phyloP scores from a whole-genome alignment of 2,329 filamentous ascomycete species.

The Cordyceps cicadae region DNA sequence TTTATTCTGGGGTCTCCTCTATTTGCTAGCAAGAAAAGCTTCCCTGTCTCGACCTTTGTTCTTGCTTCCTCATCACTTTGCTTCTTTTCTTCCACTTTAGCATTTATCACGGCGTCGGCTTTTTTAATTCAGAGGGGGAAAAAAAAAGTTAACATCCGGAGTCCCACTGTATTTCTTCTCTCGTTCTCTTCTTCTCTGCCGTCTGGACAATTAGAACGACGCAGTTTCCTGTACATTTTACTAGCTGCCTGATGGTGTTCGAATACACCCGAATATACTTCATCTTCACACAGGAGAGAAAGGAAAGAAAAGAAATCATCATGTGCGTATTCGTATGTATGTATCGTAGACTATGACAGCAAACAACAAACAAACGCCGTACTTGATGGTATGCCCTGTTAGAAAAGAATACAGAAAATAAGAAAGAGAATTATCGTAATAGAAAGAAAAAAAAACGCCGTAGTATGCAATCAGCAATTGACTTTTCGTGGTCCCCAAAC shows the following conservation, averaged over 20 bases:
- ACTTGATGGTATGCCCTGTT: background rate
- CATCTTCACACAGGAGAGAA: background rate
- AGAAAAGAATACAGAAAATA: background rate
- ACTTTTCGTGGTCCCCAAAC: background rate
- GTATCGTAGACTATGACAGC: background rate
- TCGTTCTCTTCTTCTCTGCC: background rate
- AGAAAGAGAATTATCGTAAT: background rate
- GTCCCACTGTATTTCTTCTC: background rate
- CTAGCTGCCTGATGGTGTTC: background rate
- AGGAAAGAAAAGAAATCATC: background rate
- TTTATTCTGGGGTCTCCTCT: background rate
- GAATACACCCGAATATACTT: background rate
- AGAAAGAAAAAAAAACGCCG: background rate
- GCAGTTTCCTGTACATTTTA: background rate
- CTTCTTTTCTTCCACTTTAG: constrained; percentile 7
- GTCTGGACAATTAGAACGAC: background rate
- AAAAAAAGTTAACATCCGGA: background rate
- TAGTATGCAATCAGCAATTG: constrained; percentile 8
- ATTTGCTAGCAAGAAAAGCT: background rate
- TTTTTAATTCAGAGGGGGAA: background rate
- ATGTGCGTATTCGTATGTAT: background rate
- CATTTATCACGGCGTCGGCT: background rate
- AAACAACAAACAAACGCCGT: background rate
- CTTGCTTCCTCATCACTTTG: background rate
- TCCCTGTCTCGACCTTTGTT: background rate